Conservation (phyloP, 192 early-diverging fungal genomes). For the Backusella mclennaniae region DNA sequence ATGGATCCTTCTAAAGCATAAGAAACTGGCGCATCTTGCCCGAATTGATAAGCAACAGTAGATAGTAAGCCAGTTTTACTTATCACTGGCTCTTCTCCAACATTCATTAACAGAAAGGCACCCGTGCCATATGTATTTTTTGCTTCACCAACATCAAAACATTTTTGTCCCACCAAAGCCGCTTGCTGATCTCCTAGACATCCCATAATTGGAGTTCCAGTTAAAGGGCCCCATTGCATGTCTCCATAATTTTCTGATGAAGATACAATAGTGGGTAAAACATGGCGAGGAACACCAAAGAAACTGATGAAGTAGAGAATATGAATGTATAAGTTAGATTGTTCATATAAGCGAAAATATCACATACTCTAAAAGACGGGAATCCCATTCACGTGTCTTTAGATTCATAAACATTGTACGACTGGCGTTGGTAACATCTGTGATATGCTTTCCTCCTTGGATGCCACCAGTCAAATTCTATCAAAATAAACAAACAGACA, state of each 20-base stretch:
- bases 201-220: slow-evolving; percentile 78
- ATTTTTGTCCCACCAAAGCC: slow-evolving; percentile 91
- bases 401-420: slow-evolving; percentile 97
- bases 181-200: slow-evolving; percentile 96
- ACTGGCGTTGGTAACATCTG: slow-evolving; percentile 93
- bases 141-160: slow-evolving; percentile 80
- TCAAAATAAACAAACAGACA: background rate
- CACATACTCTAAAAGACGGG: slow-evolving; percentile 59
- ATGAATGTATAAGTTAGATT: no score
- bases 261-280: slow-evolving; percentile 80
- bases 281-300: slow-evolving; percentile 60
- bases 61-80: slow-evolving; percentile 86
- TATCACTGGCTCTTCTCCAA: slow-evolving; percentile 69
- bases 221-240: slow-evolving; percentile 56
- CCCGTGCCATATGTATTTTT: slow-evolving; percentile 99
- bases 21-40: slow-evolving; percentile 52
- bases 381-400: slow-evolving; percentile 77
- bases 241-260: slow-evolving; percentile 82
- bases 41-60: slow-evolving; percentile 88
- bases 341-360: background rate
- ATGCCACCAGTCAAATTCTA: slow-evolving; percentile 85
- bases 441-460: slow-evolving; percentile 73
- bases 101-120: slow-evolving; percentile 94
- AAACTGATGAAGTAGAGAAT: slow-evolving; percentile 33
- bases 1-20: slow-evolving; percentile 96